Percentiles rank a stretch among this genome's conserved stretches.
phyloP scores from a whole-genome alignment of 768 basidiomycete genomes.

The Tylopilus cervinicoccineus region DNA sequence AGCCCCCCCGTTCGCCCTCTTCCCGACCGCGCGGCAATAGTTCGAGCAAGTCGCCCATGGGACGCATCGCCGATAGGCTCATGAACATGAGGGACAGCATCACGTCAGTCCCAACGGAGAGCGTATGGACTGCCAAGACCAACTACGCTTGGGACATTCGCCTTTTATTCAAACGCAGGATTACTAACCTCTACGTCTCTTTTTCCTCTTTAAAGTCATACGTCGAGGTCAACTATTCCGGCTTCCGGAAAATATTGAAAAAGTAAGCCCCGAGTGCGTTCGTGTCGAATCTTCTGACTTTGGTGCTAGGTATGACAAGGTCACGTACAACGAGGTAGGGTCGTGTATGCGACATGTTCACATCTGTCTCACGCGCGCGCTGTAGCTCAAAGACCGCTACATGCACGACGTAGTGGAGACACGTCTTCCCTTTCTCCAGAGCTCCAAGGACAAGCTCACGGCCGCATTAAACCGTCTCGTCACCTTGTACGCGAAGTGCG shows the following conservation, averaged over 20 bases:
- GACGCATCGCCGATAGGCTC: conserved; percentile 44
- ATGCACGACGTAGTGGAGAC: conserved; percentile 66
- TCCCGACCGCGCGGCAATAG: conserved; percentile 24
- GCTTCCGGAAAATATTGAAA: conserved; percentile 93
- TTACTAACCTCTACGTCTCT: conserved; percentile 77
- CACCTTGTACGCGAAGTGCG: conserved; percentile 80
- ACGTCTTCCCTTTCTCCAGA: conserved; percentile 62
- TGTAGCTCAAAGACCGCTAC: conserved; percentile 73
- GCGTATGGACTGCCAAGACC: conserved; percentile 76
- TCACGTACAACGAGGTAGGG: conserved; percentile 66
- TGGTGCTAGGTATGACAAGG: conserved; percentile 85
- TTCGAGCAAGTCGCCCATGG: conserved; percentile 33
- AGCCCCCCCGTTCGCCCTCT: conserved; percentile 23
- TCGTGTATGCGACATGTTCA: not conserved
- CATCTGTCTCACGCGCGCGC: not conserved
- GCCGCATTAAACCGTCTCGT: conserved; percentile 55
- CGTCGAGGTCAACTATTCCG: conserved; percentile 88
- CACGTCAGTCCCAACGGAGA: conserved; percentile 39
- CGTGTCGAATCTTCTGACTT: not conserved
- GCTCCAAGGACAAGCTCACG: conserved; percentile 60
- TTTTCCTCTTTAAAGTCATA: conserved; percentile 78
- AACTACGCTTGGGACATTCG: conserved; percentile 82
- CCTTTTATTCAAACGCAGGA: conserved; percentile 83
- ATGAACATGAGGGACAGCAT: conserved; percentile 51
- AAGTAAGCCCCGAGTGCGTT: conserved; percentile 52